Base-by-base conservation (phyloP, 2,329 filamentous ascomycete species). In the Venturiaceae sp. region DNA sequence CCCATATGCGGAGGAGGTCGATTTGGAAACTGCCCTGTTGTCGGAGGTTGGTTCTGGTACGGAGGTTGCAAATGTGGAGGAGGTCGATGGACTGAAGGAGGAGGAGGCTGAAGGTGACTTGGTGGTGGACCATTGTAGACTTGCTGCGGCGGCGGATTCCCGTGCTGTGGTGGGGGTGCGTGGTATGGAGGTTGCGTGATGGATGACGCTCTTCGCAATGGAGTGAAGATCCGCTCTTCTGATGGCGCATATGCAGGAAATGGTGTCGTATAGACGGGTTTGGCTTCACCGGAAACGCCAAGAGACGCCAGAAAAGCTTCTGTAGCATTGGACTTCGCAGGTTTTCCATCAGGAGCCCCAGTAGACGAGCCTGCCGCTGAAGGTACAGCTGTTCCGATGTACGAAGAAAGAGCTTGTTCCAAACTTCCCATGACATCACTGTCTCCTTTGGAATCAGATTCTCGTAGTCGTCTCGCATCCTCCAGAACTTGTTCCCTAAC, bases 201-300 rank as follows among this genome's bases (percentile, higher is more conserved):
- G 5, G 30, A n/a, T 3, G 39, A 23, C n/a, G 28, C 28, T 53
- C 32, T 21, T 13, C 52, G 52, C 28, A n/a, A n/a, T 7, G 52
- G 32, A 8, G 21, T 23, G 14, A n/a, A 36, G 36, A 32, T 34
- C 19, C 60, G 44, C 30, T 62, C 59, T 2, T 63, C 63, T 5
- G 65, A 64, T n/a, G 69, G 65, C 1, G 66, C 67, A 53, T 69
- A 65, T 3, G 70, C 70, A 32, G 70, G 70, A 28, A 69, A 69
- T 23, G 70, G 70, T 19, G 70, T 72, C 58, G 70, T 63, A 59
- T 69, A 72, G 32, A 72, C 68, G 19, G 66, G 60, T 60, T 69
- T 71, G 6, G 71, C 68, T 16, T 68, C 68, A 23, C 71, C 71
- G 26, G 67, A 69, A 9, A 73, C 71, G 13, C 71, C 71, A 16